Evolutionary conservation across 1,284 basidiomycete genomes (phyloP), one percentile per base, ranked within the genome.

Genomic region (Filobasidium uniguttulatum): DNA sequence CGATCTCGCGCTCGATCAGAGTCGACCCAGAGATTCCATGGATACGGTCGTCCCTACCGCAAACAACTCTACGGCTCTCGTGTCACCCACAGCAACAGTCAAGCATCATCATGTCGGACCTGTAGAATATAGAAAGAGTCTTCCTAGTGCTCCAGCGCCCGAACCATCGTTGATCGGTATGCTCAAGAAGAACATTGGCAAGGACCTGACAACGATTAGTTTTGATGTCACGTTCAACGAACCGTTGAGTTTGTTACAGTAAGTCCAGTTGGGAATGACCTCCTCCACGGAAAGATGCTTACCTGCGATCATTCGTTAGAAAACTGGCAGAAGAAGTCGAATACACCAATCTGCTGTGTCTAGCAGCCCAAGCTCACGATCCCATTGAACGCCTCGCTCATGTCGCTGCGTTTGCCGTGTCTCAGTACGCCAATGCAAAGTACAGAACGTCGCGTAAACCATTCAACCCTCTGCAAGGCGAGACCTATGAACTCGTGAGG

Each of bases 181-280:
- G 52, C 69, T 94, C 47, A 88, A 88, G 71, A 93, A 90, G 71
- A 93, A 89, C 61, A 83, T 94, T 44, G 87, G 87, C 50, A 90
- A 89, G 73, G 86, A 90, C 66, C 71, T 90, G n/a, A 81, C 83
- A 10, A 81, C 81, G 37, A 83, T 91, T 33, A 75, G 82, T 1
- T 78, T 91, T 55, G 87, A 87, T 7, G 83, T 90, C 2, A 79
- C 82, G 2, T 88, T 89, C 71, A 91, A 91, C 60, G 88, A 91
- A 59, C 87, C 87, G 19, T 69, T 91, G 30, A 84, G 82, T 2
- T 73, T 88, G 19, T 72, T 89, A 6, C 85, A 91, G 66, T 43
- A 20, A 43, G 40, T 43, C 2, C 8, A 8, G 7, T 5, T 15
- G 15, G 3, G 23, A 12, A 10, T 23, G 26, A 40, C 3, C 37